A percentile compares a stretch with the other conserved stretches of the same genome.
These are phyloP conservation scores for Maudiozyma bulderi DNA, from an alignment of 805 yeast genomes.

Conservation along the genomic window DNA sequence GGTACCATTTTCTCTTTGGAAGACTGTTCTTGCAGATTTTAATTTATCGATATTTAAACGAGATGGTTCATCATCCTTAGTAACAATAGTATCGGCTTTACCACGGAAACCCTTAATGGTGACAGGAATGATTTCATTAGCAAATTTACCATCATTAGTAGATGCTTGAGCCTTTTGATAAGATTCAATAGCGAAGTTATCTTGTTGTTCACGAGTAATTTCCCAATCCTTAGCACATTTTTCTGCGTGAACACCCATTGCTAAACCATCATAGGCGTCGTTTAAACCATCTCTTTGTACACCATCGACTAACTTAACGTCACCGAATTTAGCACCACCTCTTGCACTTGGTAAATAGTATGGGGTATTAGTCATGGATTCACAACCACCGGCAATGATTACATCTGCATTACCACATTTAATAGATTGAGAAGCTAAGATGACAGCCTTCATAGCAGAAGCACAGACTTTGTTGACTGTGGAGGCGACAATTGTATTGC, in stretches of 20 bases:
- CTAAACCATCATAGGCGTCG: slow-evolving; percentile 79
- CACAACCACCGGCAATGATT: slow-evolving; percentile 95
- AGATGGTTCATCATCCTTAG: slow-evolving; percentile 73
- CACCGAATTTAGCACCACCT: slow-evolving; percentile 85
- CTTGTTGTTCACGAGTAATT: slow-evolving; percentile 79
- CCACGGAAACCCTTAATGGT: slow-evolving; percentile 86
- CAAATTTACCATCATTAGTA: slow-evolving; percentile 70
- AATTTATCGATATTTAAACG: slow-evolving; percentile 73
- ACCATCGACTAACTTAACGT: slow-evolving; percentile 71
- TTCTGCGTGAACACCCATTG: slow-evolving; percentile 98
- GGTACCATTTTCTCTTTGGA: slow-evolving; percentile 88
- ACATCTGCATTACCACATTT: slow-evolving; percentile 83
- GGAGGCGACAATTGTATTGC: slow-evolving; percentile 72
- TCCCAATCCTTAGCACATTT: slow-evolving; percentile 81
- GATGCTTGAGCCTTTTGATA: slow-evolving; percentile 84
- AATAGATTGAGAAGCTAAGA: slow-evolving; percentile 83
- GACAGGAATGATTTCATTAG: slow-evolving; percentile 73
- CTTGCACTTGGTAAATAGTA: slow-evolving; percentile 84
- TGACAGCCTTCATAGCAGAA: slow-evolving; percentile 86
- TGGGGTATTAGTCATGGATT: slow-evolving; percentile 93
- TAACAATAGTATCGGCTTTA: slow-evolving; percentile 67
- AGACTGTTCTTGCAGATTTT: slow-evolving; percentile 82
- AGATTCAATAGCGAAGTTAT: slow-evolving; percentile 73
- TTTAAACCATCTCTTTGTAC: slow-evolving; percentile 83
- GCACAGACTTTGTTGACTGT: slow-evolving; percentile 97